Evolutionary conservation across 768 basidiomycete genomes (phyloP).

Genomic region (Lepiota venenata): DNA sequence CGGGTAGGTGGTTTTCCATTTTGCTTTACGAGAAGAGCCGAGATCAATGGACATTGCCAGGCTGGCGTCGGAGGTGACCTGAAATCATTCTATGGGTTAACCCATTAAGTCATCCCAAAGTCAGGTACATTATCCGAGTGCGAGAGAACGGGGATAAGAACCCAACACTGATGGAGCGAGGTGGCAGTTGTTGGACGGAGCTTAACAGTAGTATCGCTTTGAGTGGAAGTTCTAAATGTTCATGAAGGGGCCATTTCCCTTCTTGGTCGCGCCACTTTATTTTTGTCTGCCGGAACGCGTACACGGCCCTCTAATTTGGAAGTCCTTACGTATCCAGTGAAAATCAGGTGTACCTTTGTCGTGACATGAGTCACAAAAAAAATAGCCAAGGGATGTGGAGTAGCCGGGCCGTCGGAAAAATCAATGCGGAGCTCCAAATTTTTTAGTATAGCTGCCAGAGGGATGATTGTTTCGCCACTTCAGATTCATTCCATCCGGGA

Average conservation of each 20-base stretch:
- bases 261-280: neutral
- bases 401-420: neutral
- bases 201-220: neutral
- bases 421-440: neutral
- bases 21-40: neutral
- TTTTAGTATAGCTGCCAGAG: too few species aligned
- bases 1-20: too few species aligned
- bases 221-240: neutral
- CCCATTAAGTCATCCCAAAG: too few species aligned
- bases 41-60: neutral
- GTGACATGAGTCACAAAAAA: neutral
- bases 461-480: too few species aligned
- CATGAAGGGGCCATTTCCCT: neutral
- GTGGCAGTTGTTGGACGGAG: neutral
- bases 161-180: neutral
- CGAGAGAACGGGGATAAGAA: neutral
- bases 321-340: too few species aligned
- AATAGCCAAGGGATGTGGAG: neutral
- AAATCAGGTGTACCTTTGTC: neutral
- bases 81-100: neutral
- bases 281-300: neutral
- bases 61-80: neutral
- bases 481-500: too few species aligned
- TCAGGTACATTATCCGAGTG: conserved; percentile 4
- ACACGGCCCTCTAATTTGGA: neutral